Base-by-base conservation (phyloP, 2,329 filamentous ascomycete genomes). In the Penicillium sp. region DNA sequence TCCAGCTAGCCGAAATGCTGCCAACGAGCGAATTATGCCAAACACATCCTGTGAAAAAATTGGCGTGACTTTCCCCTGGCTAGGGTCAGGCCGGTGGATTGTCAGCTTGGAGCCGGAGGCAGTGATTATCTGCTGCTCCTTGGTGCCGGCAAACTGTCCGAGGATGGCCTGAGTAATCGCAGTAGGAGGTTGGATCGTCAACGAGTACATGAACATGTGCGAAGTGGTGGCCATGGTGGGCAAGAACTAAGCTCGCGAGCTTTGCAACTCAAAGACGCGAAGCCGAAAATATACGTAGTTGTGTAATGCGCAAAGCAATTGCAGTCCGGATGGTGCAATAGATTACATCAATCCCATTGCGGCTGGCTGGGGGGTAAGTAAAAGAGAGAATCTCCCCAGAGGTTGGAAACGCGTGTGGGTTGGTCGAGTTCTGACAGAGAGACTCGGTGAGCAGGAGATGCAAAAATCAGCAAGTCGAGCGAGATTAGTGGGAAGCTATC, bases 161-260 rank as follows among this genome's bases (percentile, higher is more conserved):
- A 96, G 83, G 60, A 97, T 88, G 59, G 94, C 92, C 76, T 96
- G 89, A 44, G 88, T 91, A 67, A 96, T 86, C 54, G 91, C 89
- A 61, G 91, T 92, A 27, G 94, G 90, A 64, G 90, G 88, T 76
- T 97, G 91, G 68, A 99, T 87, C 63, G 94, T 97, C 78, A 99
- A 82, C 68, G 91, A 94, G 79, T 99, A 99, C 78, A 99, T 87
- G 74, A 97, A 97, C 91, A 97, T 96, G 73, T 93, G 93, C 61
- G 92, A 97, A 56, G 93, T 97, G 72, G 92, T 96, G 79, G 94
- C 93, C 94, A 97, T 97, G 71, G 53, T 80, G 76, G 72, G 69
- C 65, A 60, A 54, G 27, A 54, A 27, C 12, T 37, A 43, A 60
- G 58, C 61, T 54, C 44, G 44, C 51, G 44, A 33, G 56, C 53